Evolutionary conservation across 495 filamentous ascomycete species (phyloP).

Genomic region (Cryomyces antarcticus): DNA sequence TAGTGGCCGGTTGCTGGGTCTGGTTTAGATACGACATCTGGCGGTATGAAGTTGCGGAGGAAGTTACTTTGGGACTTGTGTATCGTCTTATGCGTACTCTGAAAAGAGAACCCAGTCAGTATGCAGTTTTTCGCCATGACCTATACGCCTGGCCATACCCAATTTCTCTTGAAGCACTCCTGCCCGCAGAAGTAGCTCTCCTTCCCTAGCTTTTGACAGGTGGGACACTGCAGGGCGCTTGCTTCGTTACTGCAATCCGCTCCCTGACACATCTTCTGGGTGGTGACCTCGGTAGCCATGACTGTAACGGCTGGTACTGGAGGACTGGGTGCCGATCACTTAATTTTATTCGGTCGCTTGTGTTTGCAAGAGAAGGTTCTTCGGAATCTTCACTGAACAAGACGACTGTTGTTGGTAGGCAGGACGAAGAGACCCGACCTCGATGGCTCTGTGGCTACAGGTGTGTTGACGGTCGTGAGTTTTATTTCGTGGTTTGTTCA

Average conservation of each 20-base stretch:
- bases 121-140: not conserved
- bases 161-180: constrained; percentile 96
- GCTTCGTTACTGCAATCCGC: constrained; percentile 68
- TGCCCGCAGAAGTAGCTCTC: constrained; percentile 95
- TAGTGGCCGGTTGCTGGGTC: constrained; percentile 73
- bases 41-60: constrained; percentile 45
- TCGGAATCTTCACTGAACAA: too few species aligned
- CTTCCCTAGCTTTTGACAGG: constrained; percentile 72
- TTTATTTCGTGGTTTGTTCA: too few species aligned
- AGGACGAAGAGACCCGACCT: too few species aligned
- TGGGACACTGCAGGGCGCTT: constrained; percentile 75
- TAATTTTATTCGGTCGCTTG: too few species aligned
- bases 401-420: too few species aligned
- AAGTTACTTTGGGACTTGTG: constrained; percentile 73
- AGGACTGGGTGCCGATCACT: too few species aligned
- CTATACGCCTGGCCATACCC: constrained; percentile 34
- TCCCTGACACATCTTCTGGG: constrained; percentile 52
- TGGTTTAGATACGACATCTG: constrained; percentile 65
- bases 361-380: too few species aligned
- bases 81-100: constrained; percentile 68
- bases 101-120: constrained; percentile 4
- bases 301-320: not conserved
- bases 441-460: too few species aligned
- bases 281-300: not conserved
- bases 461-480: too few species aligned